Percentiles rank a stretch among this genome's conserved stretches.
These are phyloP conservation scores for Oxytropis ochrocephala DNA, from an alignment of 306 rosid genomes.

Conservation along the genomic window DNA sequence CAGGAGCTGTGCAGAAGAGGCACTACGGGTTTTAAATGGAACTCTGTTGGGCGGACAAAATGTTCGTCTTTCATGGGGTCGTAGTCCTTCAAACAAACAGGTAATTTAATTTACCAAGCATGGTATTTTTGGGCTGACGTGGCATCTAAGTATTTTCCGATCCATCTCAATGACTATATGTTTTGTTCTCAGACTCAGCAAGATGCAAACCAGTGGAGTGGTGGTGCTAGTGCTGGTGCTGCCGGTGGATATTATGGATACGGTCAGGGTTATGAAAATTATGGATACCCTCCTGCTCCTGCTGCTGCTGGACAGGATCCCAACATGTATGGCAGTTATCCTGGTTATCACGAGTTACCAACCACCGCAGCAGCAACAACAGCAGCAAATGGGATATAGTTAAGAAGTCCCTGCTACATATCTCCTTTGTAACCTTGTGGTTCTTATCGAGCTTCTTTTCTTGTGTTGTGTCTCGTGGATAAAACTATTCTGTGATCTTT, in stretches of 20 bases:
- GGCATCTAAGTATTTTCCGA: neutral
- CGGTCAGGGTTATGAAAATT: constrained; percentile 65
- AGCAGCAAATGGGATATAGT: constrained; percentile 75
- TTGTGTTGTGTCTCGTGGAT: neutral
- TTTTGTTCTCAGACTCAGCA: constrained; percentile 43
- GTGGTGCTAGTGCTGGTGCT: constrained; percentile 31
- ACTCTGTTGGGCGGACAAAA: constrained; percentile 74
- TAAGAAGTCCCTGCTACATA: constrained; percentile 14
- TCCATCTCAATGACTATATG: neutral
- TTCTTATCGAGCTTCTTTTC: constrained; percentile 2
- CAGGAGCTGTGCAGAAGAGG: constrained; percentile 92
- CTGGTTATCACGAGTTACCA: constrained; percentile 72
- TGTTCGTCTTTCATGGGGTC: constrained; percentile 97
- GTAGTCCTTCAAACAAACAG: constrained; percentile 95
- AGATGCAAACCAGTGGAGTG: constrained; percentile 68
- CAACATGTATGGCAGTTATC: constrained; percentile 64
- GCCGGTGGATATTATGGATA: constrained; percentile 74
- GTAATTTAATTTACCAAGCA: constrained; percentile 15
- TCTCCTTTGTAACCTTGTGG: constrained; percentile 24
- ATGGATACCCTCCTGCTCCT: constrained; percentile 57
- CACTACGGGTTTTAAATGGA: constrained; percentile 60
- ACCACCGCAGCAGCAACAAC: constrained; percentile 72
- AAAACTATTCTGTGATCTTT: neutral
- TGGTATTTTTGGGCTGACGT: neutral
- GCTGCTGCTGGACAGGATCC: constrained; percentile 85